Percentiles rank a stretch among this genome's conserved stretches.
Evolutionary conservation across 352 stramenopile species (phyloP).

Genomic region (Blastocystis sp.): DNA sequence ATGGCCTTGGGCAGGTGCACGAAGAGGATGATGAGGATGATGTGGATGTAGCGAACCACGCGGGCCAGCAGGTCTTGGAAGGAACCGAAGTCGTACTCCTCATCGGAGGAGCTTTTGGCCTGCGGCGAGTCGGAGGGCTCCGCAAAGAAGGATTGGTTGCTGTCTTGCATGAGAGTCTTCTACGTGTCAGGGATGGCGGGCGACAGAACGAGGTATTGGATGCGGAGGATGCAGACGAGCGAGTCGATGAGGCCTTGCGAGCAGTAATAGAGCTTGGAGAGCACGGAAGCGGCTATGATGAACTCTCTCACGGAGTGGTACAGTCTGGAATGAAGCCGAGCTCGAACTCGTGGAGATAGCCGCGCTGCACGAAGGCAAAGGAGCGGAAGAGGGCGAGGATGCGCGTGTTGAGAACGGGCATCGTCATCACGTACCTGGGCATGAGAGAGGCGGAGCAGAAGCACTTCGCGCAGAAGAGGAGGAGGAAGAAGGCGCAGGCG

Average conservation of each 20-base stretch:
- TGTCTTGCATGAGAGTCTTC: background rate
- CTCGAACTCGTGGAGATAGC: conserved; percentile 3
- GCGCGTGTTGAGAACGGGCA: conserved; percentile 7
- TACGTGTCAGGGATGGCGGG: background rate
- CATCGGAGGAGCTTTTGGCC: background rate
- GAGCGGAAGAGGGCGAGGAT: background rate
- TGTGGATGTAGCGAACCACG: conserved; percentile 46
- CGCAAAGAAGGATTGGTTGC: background rate
- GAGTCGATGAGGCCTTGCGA: conserved; percentile 37
- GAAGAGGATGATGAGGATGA: conserved; percentile 64
- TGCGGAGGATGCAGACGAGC: conserved; percentile 35
- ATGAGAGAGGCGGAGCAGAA: background rate
- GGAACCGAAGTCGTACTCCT: conserved; percentile 24
- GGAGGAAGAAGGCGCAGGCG: conserved; percentile 5
- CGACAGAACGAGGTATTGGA: background rate
- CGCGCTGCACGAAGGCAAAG: background rate
- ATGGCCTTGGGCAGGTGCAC: conserved; percentile 53
- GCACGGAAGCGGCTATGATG: background rate
- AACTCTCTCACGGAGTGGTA: background rate
- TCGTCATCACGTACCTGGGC: background rate
- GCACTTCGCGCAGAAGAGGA: conserved; percentile 46
- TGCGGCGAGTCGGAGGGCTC: background rate
- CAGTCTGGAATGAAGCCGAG: conserved; percentile 60
- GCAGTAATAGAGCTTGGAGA: conserved; percentile 15
- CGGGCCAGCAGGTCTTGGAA: conserved; percentile 49